These are phyloP conservation scores for Colletotrichum camelliae DNA, from an alignment of 2,329 filamentous ascomycete species.

Conservation along the genomic window DNA sequence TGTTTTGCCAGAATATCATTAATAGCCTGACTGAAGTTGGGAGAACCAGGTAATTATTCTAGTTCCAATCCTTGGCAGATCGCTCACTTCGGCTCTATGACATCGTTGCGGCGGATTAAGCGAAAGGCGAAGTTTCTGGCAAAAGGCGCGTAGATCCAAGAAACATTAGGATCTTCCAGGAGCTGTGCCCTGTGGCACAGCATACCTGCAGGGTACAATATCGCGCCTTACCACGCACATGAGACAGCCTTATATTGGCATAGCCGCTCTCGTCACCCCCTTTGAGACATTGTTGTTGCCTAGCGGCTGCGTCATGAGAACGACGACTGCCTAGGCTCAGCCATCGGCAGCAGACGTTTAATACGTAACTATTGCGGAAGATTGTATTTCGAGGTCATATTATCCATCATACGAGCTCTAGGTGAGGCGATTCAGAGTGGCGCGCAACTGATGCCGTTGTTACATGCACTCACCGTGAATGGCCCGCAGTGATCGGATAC, in stretches of 20 bases:
- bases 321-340: background rate
- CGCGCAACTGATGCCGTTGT: fast-evolving
- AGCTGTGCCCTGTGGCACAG: background rate
- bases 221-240: background rate
- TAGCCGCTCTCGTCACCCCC: background rate
- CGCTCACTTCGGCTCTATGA: background rate
- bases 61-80: background rate
- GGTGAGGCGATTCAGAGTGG: background rate
- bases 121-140: background rate
- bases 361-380: background rate
- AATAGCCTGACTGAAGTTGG: background rate
- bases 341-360: background rate
- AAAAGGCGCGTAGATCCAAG: background rate
- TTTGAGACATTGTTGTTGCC: background rate
- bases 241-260: background rate
- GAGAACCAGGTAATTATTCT: background rate
- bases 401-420: background rate
- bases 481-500: background rate
- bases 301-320: background rate
- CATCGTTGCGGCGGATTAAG: background rate
- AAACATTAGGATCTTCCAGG: background rate
- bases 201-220: background rate
- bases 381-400: background rate
- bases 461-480: background rate
- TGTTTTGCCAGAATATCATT: background rate